phyloP scores from a whole-genome alignment of 768 basidiomycete genomes.

The Hortiboletus campestris region DNA sequence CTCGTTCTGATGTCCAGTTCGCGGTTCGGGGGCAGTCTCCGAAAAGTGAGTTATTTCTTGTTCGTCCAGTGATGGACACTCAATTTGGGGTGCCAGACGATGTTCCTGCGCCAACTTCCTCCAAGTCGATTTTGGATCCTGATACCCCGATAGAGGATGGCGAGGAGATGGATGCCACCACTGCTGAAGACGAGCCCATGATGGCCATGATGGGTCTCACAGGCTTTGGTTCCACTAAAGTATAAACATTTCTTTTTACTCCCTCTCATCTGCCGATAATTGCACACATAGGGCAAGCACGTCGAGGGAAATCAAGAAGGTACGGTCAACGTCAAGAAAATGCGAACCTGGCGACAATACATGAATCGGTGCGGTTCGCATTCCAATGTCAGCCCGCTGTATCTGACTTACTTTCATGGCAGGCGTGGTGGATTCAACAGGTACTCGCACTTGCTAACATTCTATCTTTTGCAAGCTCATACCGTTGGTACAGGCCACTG shows the following conservation, averaged over 20 bases:
- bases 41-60: conserved; percentile 11
- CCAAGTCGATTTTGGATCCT: conserved; percentile 40
- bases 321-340: conserved; percentile 65
- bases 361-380: conserved; percentile 79
- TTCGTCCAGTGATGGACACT: background rate
- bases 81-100: conserved; percentile 4
- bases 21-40: conserved; percentile 10
- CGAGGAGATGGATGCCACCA: conserved; percentile 51
- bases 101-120: conserved; percentile 4
- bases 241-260: conserved; percentile 27
- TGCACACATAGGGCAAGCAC: conserved; percentile 60
- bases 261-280: background rate
- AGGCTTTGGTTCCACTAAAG: conserved; percentile 91
- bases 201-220: conserved; percentile 87
- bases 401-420: conserved; percentile 15
- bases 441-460: conserved; percentile 30
- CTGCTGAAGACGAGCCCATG: conserved; percentile 76
- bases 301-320: conserved; percentile 85
- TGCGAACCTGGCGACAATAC: conserved; percentile 93
- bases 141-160: conserved; percentile 48
- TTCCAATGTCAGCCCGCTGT: background rate
- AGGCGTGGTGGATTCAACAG: conserved; percentile 88
- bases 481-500: conserved; percentile 58
- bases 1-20: conserved; percentile 13
- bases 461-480: conserved; percentile 12